Evolutionary conservation across 805 yeast genomes (phyloP), one percentile per base, ranked within the genome.

Genomic region (Wickerhamomyces tratensis): DNA sequence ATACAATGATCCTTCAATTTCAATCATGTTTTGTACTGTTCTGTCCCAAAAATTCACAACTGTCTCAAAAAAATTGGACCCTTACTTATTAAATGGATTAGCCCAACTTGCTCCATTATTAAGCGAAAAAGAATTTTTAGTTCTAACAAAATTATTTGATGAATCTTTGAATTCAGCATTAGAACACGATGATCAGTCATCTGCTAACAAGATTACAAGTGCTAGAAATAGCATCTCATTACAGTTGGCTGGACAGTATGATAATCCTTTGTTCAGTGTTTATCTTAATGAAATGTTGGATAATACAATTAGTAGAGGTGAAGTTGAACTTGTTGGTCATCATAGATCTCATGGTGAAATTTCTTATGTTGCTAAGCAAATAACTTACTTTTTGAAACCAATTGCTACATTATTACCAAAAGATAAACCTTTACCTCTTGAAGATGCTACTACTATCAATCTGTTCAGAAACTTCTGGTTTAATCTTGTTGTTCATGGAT

Each of bases 401-500:
- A 68, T 91, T 46, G 93, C 97, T 0, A 69, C 68, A 25, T 62
- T 89, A 35, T 63, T 89, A 43, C 96, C 96, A 5, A 63, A 67
- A 34, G 69, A 71, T 29, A 50, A 56, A 6, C 77, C 83, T 0
- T 52, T 67, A 25, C 59, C 54, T 11, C 40, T 57, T n/a, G 62
- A 64, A 14, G 51, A 57, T 8, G 76, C 81, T 48, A 74, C 76
- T 35, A 65, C 65, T 2, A 65, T 77, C 39, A 70, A 73, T 38
- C 65, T 80, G 45, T 86, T 91, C 67, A 74, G 94, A 55, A 84
- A 93, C 60, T 78, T 87, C 37, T 93, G 99, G 99, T 87, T 86
- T 60, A 93, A 91, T 55, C 69, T 93, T 71, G 91, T 82, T 5
- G 84, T 89, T 27, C 96, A 93, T 61, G 98, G 98, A 0, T 87